Conservation (phyloP, 1,139 yeast genomes). For the Saccharomycopsis crataegensis region DNA sequence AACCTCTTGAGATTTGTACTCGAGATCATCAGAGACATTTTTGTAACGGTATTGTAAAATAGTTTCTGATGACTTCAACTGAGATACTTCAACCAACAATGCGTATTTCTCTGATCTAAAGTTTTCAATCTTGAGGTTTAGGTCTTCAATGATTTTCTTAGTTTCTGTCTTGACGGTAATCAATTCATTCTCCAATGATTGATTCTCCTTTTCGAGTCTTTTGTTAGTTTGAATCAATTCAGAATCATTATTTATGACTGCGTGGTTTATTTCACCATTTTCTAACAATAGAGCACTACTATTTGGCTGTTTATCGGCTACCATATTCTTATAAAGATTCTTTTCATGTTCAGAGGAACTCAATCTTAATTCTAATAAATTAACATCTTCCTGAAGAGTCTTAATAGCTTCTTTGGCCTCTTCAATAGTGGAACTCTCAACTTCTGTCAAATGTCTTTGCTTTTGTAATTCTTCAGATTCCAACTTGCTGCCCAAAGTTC, state of each 20-base stretch:
- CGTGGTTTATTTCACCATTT: slow-evolving; percentile 22
- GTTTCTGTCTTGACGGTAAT: slow-evolving; percentile 36
- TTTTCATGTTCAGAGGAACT: slow-evolving; percentile 54
- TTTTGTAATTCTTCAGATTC: slow-evolving; percentile 45
- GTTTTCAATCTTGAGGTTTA: slow-evolving; percentile 34
- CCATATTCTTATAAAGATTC: slow-evolving; percentile 51
- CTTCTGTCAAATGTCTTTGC: slow-evolving; percentile 36
- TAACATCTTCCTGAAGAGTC: slow-evolving; percentile 56
- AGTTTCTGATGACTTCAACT: slow-evolving; percentile 38
- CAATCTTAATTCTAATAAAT: slow-evolving; percentile 40
- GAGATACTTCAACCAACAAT: slow-evolving; percentile 38
- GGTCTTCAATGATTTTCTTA: slow-evolving; percentile 32
- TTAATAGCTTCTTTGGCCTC: slow-evolving; percentile 76
- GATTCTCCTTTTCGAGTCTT: slow-evolving; percentile 27
- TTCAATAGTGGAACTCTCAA: slow-evolving; percentile 53
- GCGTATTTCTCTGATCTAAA: slow-evolving; percentile 44
- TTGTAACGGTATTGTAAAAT: slow-evolving; percentile 40
- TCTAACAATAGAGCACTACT: slow-evolving; percentile 7
- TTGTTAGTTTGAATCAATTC: slow-evolving; percentile 31
- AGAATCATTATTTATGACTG: slow-evolving; percentile 26
- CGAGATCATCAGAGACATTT: slow-evolving; percentile 31
- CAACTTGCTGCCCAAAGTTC: slow-evolving; percentile 62
- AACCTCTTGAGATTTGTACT: slow-evolving; percentile 37
- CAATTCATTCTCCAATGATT: slow-evolving; percentile 30
- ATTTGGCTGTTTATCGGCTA: slow-evolving; percentile 23